Evolutionary conservation across 805 yeast genomes (phyloP), one percentile per base, ranked within the genome.

Genomic region (Debaryomyces tyrocola): DNA sequence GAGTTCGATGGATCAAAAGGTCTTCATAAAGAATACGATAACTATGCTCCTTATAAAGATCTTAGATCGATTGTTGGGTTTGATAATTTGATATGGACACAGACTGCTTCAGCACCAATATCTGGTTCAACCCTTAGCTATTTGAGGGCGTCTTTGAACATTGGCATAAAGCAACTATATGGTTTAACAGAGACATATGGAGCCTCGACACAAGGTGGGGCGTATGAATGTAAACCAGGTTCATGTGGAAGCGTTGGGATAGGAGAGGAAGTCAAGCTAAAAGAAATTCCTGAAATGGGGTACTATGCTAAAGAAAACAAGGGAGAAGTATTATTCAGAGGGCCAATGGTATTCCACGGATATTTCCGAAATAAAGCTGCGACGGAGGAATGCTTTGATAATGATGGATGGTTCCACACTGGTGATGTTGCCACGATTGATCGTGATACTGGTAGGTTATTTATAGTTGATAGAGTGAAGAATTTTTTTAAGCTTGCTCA

Each of bases 401-500:
- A 71, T 11, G 79, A 80, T 15, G 85, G 84, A 4, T 82, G 84
- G 83, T 80, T 80, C 61, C 60, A 66, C 37, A 79, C 85, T 4
- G 86, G 86, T 21, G 91, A 85, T 60, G 76, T 85, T 54, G 88
- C 80, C 0, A 64, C 61, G 46, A 62, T 85, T 43, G 63, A 63
- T 40, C 79, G 77, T 46, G 46, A 50, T 1, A 64, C 68, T 7
- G 88, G 90, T 11, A 73, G 84, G 40, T 60, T 86, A 18, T 70
- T 64, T 41, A 82, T 86, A 47, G 75, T 86, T 55, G 94, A 86
- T 58, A 74, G 94, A 50, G 89, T 85, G 36, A 86, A 86, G 70
- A 86, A 86, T 67, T 85, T 86, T 67, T 86, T 85, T 73, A 86
- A 86, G 52, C 65, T 71, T 51, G 60, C 75, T 7, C 76, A 72